Base-by-base conservation (phyloP, 2,329 filamentous ascomycete genomes). In the Pseudocercospora musae region DNA sequence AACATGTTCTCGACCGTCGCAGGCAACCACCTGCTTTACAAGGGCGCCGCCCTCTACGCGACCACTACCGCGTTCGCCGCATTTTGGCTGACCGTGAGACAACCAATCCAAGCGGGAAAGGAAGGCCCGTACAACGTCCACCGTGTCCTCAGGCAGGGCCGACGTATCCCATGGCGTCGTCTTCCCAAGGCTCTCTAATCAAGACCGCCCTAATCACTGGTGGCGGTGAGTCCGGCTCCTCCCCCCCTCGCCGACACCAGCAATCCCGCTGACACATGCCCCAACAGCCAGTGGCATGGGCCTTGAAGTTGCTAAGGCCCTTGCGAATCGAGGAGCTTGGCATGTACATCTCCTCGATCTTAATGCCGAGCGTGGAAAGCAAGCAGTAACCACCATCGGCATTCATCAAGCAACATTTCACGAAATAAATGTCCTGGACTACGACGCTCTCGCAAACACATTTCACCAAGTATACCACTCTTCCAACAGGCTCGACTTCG, bases 281-380 rank as follows among this genome's bases (percentile, higher is more conserved):
- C 27, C 27, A n/a, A 44, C 42, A 66, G 66, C 77, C 58, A 76
- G 74, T 62, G 79, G 78, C 27, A 79, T 81, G 68, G 79, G 79
- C 53, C 72, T 80, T 23, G 74, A 75, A 18, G 76, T 79, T 49
- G 77, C 78, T n/a, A 64, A 73, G 67, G 73, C 74, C 23, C 73
- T 81, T 50, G 72, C 72, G 18, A 62, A 70, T 29, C 73, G 72
- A 33, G 73, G 73, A 53, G 69, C 72, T 25, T 80, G 77, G 77
- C 69, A 75, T 48, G 63, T 80, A 18, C 75, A 80, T 59, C 67
- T 81, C 21, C 62, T 80, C 44, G 78, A 80, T 65, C 70, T 79
- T 3, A 78, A 78, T 53, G 61, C 13, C 29, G 63, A 60, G 29
- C 33, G 60, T 49, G 57, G 58, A 29, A 37, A 60, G 27, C 57